Percentiles rank a stretch among this genome's conserved stretches.
phyloP scores from a whole-genome alignment of 768 basidiomycete genomes.

The Pholiota molesta region DNA sequence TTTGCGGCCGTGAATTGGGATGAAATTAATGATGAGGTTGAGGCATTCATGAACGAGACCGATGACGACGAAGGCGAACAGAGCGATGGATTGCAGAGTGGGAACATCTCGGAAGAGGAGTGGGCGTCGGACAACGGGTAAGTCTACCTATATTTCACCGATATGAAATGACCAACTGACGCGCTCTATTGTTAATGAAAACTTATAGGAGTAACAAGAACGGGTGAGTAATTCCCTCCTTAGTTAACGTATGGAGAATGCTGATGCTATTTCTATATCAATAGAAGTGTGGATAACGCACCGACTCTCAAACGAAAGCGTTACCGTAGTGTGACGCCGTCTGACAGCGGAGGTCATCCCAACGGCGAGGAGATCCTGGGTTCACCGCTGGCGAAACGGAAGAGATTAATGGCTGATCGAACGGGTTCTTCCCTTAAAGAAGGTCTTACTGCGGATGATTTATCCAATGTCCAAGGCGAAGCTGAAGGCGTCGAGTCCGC shows the following conservation, averaged over 20 bases:
- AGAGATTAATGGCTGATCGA: conserved; percentile 70
- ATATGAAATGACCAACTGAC: conserved; percentile 21
- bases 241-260: background rate
- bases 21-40: conserved; percentile 84
- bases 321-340: conserved; percentile 71
- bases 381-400: conserved; percentile 81
- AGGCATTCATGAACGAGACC: conserved; percentile 83
- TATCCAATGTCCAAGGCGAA: conserved; percentile 28
- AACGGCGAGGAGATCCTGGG: conserved; percentile 47
- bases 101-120: conserved; percentile 63
- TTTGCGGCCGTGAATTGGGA: conserved; percentile 77
- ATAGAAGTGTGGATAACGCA: conserved; percentile 41
- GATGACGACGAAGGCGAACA: conserved; percentile 57
- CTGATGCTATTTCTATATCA: background rate
- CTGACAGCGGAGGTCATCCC: conserved; percentile 50
- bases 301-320: conserved; percentile 66
- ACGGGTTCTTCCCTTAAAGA: conserved; percentile 72
- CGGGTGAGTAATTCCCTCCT: conserved; percentile 22
- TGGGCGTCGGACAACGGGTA: conserved; percentile 46
- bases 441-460: conserved; percentile 58
- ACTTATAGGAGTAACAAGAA: conserved; percentile 29
- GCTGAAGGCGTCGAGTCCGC: conserved; percentile 22
- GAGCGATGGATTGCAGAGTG: conserved; percentile 49
- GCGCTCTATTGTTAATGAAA: background rate
- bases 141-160: background rate